Evolutionary conservation across 2,329 filamentous ascomycete species (phyloP).

Genomic region (Ambrosiella xylebori): DNA sequence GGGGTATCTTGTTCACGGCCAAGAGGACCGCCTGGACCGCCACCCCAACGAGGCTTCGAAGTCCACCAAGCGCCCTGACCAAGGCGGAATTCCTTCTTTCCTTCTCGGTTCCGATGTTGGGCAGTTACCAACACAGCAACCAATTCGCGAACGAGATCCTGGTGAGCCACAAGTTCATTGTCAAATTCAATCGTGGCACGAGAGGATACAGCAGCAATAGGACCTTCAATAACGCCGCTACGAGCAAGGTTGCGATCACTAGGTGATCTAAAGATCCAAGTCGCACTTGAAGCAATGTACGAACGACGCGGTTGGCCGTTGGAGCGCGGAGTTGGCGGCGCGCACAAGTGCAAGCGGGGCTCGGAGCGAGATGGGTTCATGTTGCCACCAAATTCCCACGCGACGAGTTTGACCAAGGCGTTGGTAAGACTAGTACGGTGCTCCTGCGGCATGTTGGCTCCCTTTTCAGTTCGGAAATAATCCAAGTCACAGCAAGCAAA

Average conservation of each 20-base stretch:
- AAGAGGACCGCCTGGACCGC: conserved; percentile 43
- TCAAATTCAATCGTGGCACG: conserved; percentile 38
- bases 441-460: conserved; percentile 40
- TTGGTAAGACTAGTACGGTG: conserved; percentile 38
- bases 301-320: conserved; percentile 24
- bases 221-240: conserved; percentile 42
- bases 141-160: conserved; percentile 45
- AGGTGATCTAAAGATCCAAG: conserved; percentile 43
- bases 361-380: conserved; percentile 38
- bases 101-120: conserved; percentile 44
- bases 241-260: conserved; percentile 42
- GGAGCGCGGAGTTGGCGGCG: conserved; percentile 18
- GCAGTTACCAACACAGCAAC: conserved; percentile 43
- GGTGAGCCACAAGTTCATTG: conserved; percentile 36
- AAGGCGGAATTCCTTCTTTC: conserved; percentile 36
- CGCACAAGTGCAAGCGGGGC: conserved; percentile 38
- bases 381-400: conserved; percentile 50
- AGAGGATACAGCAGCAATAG: conserved; percentile 41
- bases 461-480: conserved; percentile 30
- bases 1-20: conserved; percentile 40
- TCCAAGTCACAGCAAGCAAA: conserved; percentile 7
- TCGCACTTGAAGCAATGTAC: conserved; percentile 41
- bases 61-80: conserved; percentile 47
- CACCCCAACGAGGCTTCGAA: conserved; percentile 42
- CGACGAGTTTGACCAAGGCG: conserved; percentile 45